These are phyloP conservation scores for Phoenix roebelenii DNA, from an alignment of 176 grass and related monocot genomes.

Conservation along the genomic window DNA sequence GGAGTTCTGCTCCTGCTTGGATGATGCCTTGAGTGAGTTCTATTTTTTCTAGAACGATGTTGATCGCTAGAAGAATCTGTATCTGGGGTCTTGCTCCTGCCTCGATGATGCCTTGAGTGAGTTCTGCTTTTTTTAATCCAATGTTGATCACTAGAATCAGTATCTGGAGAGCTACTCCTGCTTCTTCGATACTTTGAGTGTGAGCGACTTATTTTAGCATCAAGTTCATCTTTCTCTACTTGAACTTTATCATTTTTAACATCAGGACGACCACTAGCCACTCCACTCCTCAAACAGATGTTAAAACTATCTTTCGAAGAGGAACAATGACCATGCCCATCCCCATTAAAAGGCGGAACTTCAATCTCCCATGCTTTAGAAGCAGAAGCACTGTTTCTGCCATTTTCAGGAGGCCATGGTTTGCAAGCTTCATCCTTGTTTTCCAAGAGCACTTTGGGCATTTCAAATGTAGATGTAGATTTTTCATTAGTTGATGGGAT, in stretches of 20 bases:
- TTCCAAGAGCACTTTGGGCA: conserved; percentile 7
- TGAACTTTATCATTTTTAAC: conserved; percentile 13
- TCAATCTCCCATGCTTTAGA: not conserved
- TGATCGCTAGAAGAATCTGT: conserved; percentile 50
- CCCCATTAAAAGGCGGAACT: conserved; percentile 6
- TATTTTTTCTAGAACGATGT: conserved; percentile 28
- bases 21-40: conserved; percentile 38
- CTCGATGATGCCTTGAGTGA: conserved; percentile 13
- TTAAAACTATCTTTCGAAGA: not conserved
- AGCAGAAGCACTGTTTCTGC: conserved; percentile 20
- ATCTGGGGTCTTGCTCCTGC: conserved; percentile 22
- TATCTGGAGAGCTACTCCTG: conserved; percentile 22
- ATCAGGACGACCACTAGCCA: conserved; percentile 10
- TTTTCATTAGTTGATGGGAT: conserved; percentile 15
- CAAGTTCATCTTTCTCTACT: conserved; percentile 19
- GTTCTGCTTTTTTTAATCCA: conserved; percentile 15
- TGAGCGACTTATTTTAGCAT: conserved; percentile 13
- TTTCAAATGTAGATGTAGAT: conserved; percentile 14
- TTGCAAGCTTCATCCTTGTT: not conserved
- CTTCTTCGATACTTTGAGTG: conserved; percentile 10
- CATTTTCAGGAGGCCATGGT: conserved; percentile 11
- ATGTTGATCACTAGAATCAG: conserved; percentile 45
- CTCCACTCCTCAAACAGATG: not conserved
- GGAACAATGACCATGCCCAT: not conserved
- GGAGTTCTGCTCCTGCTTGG: conserved; percentile 38